Evolutionary conservation across 495 filamentous ascomycete species (phyloP).

Genomic region (Polyplosphaeria fusca): DNA sequence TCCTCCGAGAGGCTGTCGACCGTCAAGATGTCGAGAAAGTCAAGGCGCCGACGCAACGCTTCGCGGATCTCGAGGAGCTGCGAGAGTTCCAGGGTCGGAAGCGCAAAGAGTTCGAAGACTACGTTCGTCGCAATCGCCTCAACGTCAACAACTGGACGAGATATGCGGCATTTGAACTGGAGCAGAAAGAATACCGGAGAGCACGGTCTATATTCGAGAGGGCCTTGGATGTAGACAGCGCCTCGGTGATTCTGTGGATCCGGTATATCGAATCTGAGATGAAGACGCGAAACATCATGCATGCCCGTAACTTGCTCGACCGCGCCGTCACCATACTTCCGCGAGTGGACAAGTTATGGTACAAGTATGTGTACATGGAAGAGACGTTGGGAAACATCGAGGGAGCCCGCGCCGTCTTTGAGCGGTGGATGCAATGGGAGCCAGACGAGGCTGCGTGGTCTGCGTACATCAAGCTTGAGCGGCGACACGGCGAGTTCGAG

Average conservation of each 20-base stretch:
- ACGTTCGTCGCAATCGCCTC: conserved; percentile 89
- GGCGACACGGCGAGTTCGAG: conserved; percentile 86
- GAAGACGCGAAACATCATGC: conserved; percentile 85
- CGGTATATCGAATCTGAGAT: conserved; percentile 96
- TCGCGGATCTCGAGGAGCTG: conserved; percentile 94
- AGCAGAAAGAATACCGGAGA: conserved; percentile 96
- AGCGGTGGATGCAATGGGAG: conserved; percentile 98
- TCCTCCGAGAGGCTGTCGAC: conserved; percentile 96
- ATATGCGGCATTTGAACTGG: conserved; percentile 95
- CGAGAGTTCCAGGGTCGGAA: conserved; percentile 97
- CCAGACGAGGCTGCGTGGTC: conserved; percentile 94
- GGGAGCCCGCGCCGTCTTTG: conserved; percentile 90
- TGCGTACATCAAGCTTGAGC: conserved; percentile 95
- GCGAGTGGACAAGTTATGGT: conserved; percentile 93
- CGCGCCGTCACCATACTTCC: conserved; percentile 91
- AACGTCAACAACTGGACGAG: conserved; percentile 99
- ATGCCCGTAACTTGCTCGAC: conserved; percentile 90
- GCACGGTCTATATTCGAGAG: conserved; percentile 96
- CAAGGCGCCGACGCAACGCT: conserved; percentile 88
- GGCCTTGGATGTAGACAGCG: conserved; percentile 86
- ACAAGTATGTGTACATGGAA: conserved; percentile 98
- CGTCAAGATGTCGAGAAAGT: conserved; percentile 86
- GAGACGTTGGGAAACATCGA: conserved; percentile 93
- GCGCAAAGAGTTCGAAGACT: conserved; percentile 95
- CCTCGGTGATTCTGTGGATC: conserved; percentile 77